Percentiles rank a stretch among this genome's conserved stretches.
Conservation (phyloP, 2,329 filamentous ascomycete genomes). For the Ciborinia camelliae region DNA sequence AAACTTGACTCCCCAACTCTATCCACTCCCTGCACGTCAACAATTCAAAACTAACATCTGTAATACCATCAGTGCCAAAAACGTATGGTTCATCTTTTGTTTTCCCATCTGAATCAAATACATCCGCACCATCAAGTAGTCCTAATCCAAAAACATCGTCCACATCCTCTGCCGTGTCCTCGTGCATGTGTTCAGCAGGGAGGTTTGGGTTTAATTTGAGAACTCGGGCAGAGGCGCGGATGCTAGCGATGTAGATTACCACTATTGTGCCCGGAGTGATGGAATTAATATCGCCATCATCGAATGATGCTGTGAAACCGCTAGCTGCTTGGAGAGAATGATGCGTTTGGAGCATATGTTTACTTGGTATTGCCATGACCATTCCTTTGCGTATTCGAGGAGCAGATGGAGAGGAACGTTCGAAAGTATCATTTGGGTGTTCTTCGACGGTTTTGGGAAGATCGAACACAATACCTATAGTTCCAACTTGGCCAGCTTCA, state of each 20-base stretch:
- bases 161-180: conserved; percentile 29
- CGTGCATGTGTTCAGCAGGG: conserved; percentile 28
- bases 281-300: conserved; percentile 57
- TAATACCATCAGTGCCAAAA: conserved; percentile 40
- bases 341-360: conserved; percentile 54
- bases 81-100: conserved; percentile 35
- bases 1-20: conserved; percentile 64
- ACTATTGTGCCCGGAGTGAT: conserved; percentile 67
- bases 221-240: conserved; percentile 77
- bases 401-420: conserved; percentile 35
- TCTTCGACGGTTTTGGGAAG: conserved; percentile 37
- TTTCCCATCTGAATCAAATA: conserved; percentile 39
- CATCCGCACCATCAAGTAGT: conserved; percentile 46
- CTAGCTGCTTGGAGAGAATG: conserved; percentile 62
- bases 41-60: conserved; percentile 64
- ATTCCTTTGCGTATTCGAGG: conserved; percentile 71
- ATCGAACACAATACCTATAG: conserved; percentile 72
- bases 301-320: conserved; percentile 69
- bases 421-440: conserved; percentile 35
- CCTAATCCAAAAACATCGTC: conserved; percentile 57
- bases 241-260: conserved; percentile 83
- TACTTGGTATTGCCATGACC: conserved; percentile 66
- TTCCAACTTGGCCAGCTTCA: conserved; percentile 80
- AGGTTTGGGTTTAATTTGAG: conserved; percentile 45
- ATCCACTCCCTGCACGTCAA: conserved; percentile 70